Evolutionary conservation across 73 alveolate species (phyloP).

Genomic region (Breviolum minutum): DNA sequence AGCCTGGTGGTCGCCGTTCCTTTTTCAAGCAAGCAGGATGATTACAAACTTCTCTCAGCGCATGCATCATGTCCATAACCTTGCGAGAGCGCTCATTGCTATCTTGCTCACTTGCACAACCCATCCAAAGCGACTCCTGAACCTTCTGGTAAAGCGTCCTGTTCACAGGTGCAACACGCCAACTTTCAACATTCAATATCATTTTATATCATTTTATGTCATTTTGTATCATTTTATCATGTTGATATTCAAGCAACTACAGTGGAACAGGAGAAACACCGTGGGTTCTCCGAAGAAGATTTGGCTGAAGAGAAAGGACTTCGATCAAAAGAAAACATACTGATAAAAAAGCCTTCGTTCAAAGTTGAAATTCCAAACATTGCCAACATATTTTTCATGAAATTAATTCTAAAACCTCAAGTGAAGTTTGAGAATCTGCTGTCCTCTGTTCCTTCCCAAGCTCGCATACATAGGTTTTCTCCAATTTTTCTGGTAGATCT

Average conservation of each 20-base stretch:
- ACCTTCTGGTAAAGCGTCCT: not conserved
- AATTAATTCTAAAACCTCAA: no score
- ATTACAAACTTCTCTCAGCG: constrained; percentile 43
- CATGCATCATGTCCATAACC: constrained; percentile 16
- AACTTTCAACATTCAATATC: not conserved
- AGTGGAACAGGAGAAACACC: no score
- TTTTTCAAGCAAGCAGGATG: constrained; percentile 19
- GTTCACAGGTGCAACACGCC: not conserved
- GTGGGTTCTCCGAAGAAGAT: no score
- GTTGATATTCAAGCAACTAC: no score
- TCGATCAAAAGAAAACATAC: not conserved
- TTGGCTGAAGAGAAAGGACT: not conserved
- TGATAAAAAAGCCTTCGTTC: not conserved
- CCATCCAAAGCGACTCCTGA: not conserved
- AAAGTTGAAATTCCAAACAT: no score
- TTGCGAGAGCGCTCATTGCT: not conserved
- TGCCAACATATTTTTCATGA: no score
- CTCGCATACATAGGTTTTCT: constrained; percentile 19
- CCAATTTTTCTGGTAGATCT: constrained; percentile 50
- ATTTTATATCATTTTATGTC: no score
- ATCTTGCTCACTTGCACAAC: not conserved
- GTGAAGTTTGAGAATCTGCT: not conserved
- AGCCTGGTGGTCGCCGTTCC: constrained; percentile 21
- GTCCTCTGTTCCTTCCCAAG: not conserved
- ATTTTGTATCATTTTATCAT: no score